phyloP scores from a whole-genome alignment of 1,139 yeast species.

The Kurtzmaniella quercitrusa region DNA sequence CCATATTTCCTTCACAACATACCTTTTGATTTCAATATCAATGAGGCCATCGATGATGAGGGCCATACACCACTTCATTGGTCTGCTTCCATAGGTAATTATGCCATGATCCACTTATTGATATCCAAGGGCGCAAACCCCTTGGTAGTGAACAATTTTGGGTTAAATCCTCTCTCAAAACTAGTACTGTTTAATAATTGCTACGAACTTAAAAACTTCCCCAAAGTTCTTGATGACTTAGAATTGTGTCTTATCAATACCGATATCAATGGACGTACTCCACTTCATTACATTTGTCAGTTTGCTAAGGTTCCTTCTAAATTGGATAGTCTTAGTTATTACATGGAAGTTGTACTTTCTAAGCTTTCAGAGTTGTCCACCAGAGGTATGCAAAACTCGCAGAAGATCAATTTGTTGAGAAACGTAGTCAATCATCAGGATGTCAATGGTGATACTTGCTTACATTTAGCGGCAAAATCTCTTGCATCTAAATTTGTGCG shows the following conservation, averaged over 20 bases:
- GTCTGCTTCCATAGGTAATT: conserved; percentile 92
- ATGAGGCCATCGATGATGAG: conserved; percentile 88
- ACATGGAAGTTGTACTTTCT: conserved; percentile 34
- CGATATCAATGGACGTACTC: conserved; percentile 68
- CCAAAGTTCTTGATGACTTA: conserved; percentile 63
- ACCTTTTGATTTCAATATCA: conserved; percentile 76
- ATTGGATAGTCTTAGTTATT: conserved; percentile 39
- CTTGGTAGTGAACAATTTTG: conserved; percentile 64
- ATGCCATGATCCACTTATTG: conserved; percentile 65
- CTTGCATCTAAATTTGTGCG: conserved; percentile 37
- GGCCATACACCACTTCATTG: conserved; percentile 96
- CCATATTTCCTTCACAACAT: conserved; percentile 72
- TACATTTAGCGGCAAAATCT: conserved; percentile 56
- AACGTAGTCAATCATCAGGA: conserved; percentile 69
- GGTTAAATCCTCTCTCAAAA: conserved; percentile 83
- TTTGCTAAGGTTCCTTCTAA: conserved; percentile 49
- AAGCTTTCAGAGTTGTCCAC: conserved; percentile 32
- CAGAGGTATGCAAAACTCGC: conserved; percentile 20
- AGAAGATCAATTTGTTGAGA: conserved; percentile 43
- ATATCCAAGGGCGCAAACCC: conserved; percentile 75
- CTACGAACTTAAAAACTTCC: conserved; percentile 72
- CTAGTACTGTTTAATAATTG: conserved; percentile 85
- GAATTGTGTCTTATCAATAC: conserved; percentile 69
- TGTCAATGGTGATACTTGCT: conserved; percentile 62
- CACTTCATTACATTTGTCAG: conserved; percentile 69